Base-by-base conservation (phyloP, 495 filamentous ascomycete genomes). In the Xanthoparmelia taractica region DNA sequence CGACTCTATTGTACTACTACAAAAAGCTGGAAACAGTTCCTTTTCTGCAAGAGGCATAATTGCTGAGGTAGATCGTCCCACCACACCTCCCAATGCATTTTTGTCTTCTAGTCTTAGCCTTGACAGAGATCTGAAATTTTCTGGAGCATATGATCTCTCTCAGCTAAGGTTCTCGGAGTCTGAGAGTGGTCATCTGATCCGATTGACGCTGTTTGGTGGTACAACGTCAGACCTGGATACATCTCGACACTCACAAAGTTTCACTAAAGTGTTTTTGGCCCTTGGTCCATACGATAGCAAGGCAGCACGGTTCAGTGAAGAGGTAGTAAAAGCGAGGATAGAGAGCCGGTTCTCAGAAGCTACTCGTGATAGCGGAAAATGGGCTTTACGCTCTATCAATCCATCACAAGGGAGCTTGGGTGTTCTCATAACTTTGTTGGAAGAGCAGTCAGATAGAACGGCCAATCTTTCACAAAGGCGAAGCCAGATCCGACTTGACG, bases 271-370 rank as follows among this genome's bases (percentile, higher is more conserved):
- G 18, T 65, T 65, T 40, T 57, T 33, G 10, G 18, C 68, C 15
- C 55, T 65, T 50, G 88, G 87, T 29, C 78, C 83, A 31, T 95
- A 96, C 71, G 89, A 96, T 71, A 88, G 87, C 15, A 93, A 82
- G 65, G 89, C 88, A 8, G 75, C 77, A 54, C 87, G 88, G 48
- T 85, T 90, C 68, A 84, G 85, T 11, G 94, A 98, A 76, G 94
- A 98, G 65, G 79, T 96, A 31, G 81, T 84, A 29, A 93, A 90
- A 73, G 93, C 93, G 13, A 85, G 85, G 63, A 86, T 96, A 58
- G 93, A 96, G 72, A 88, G 85, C 11, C 81, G 94, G 43, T 93
- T 91, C 68, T 73, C 88, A 3, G 90, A 96, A 67, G 73, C 75
- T 31, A 87, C 94, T 77, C 81, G 91, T 60, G 88, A 96, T 73